Percentiles rank a stretch among this genome's conserved stretches.
These are phyloP conservation scores for Boletellus ananas DNA, from an alignment of 768 basidiomycete species.

Conservation along the genomic window DNA sequence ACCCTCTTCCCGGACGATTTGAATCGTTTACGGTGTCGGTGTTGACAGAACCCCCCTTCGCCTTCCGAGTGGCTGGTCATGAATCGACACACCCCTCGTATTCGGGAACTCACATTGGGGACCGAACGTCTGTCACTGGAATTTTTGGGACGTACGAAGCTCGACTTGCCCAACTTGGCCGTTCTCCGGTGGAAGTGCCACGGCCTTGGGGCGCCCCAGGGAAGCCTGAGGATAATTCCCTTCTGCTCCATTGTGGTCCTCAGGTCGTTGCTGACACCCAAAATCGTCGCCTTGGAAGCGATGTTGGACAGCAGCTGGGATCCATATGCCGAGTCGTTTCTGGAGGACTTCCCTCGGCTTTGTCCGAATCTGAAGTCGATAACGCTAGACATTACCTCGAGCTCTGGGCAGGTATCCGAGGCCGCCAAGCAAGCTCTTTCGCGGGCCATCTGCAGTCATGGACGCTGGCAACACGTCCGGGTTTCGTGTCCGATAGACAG, in stretches of 20 bases:
- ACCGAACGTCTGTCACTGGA: not conserved
- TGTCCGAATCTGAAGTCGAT: conserved; percentile 3
- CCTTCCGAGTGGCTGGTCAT: not conserved
- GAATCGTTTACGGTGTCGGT: not conserved
- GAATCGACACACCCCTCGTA: not conserved
- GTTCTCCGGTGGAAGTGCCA: not conserved
- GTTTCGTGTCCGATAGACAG: not conserved
- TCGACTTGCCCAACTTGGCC: too few species aligned
- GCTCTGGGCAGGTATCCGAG: not conserved
- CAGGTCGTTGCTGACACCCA: not conserved
- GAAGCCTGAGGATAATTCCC: too few species aligned
- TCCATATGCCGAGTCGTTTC: not conserved
- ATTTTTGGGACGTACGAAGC: too few species aligned
- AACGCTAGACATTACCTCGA: not conserved
- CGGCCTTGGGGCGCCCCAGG: too few species aligned
- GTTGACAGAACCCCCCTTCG: not conserved
- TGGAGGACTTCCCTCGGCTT: not conserved
- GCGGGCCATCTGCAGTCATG: not conserved
- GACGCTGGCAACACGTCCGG: not conserved
- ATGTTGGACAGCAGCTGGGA: not conserved
- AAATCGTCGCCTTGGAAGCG: not conserved
- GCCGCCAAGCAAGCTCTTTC: not conserved
- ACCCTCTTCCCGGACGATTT: not conserved
- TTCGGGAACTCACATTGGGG: not conserved
- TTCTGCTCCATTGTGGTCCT: not conserved